phyloP scores from a whole-genome alignment of 2,329 filamentous ascomycete species.

The Penicillium sp. region DNA sequence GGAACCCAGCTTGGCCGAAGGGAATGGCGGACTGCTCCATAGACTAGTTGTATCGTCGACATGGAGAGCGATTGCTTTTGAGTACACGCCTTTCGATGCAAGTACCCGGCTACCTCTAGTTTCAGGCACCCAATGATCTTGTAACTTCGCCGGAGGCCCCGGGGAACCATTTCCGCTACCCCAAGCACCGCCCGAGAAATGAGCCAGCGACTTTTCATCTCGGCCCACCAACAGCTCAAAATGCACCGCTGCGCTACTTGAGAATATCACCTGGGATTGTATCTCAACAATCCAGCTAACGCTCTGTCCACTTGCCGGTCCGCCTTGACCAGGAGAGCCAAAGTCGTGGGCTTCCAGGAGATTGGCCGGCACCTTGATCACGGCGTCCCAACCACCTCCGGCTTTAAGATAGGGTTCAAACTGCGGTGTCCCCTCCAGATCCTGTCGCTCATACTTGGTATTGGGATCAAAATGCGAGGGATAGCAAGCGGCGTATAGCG shows the following conservation, averaged over 20 bases:
- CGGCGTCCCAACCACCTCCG: constrained; percentile 74
- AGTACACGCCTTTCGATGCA: constrained; percentile 69
- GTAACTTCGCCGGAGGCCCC: constrained; percentile 60
- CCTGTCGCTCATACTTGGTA: constrained; percentile 60
- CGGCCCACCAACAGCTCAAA: constrained; percentile 80
- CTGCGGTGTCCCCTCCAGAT: constrained; percentile 68
- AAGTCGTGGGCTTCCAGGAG: constrained; percentile 40
- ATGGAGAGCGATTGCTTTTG: constrained; percentile 64
- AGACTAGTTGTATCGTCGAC: constrained; percentile 81
- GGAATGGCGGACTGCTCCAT: constrained; percentile 85
- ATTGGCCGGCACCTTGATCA: constrained; percentile 68
- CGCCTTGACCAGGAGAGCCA: constrained; percentile 39
- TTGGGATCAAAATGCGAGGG: constrained; percentile 77
- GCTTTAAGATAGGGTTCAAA: constrained; percentile 97
- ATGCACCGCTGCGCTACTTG: constrained; percentile 72
- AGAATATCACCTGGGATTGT: constrained; percentile 87
- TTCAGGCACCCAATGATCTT: constrained; percentile 63
- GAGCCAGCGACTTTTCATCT: constrained; percentile 70
- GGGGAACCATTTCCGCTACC: constrained; percentile 46
- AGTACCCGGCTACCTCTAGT: constrained; percentile 48
- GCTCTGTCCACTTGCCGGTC: constrained; percentile 41
- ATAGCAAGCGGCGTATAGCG: constrained; percentile 75
- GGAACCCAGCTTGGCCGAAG: constrained; percentile 43
- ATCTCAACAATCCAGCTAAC: constrained; percentile 87
- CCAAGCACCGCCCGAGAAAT: constrained; percentile 52